Percentiles rank a stretch among this genome's conserved stretches.
Conservation (phyloP, 495 filamentous ascomycete genomes). For the Penicillium coffeae region DNA sequence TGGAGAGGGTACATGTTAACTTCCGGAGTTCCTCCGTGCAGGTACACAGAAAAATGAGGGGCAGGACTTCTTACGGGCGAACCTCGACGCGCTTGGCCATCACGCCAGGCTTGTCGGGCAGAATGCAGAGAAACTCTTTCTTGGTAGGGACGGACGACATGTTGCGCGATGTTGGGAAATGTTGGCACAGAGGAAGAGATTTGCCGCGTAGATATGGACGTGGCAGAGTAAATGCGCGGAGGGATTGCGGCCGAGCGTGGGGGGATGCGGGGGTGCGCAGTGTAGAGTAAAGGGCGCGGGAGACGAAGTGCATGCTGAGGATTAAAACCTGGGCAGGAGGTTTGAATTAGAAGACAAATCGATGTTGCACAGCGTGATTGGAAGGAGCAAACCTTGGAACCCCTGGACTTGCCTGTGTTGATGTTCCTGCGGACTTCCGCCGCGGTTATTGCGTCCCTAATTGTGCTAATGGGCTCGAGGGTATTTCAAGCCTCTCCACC, state of each 20-base stretch:
- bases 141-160: conserved; percentile 44
- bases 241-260: conserved; percentile 18
- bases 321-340: neutral
- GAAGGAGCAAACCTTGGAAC: no score
- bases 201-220: neutral
- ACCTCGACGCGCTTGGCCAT: conserved; percentile 66
- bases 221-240: conserved; percentile 7
- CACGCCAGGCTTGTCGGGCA: conserved; percentile 71
- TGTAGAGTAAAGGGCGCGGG: conserved; percentile 2
- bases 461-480: no score
- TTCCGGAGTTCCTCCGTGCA: no score
- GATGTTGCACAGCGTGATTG: no score
- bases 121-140: conserved; percentile 79
- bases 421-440: no score
- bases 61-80: conserved; percentile 59
- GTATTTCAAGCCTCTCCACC: no score
- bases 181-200: conserved; percentile 3
- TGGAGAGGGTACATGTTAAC: conserved; percentile 5
- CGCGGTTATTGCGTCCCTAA: no score
- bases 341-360: neutral
- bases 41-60: neutral
- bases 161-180: conserved; percentile 10
- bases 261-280: conserved; percentile 18
- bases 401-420: no score
- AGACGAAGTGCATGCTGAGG: conserved; percentile 2